Percentiles rank a stretch among this genome's conserved stretches.
Conservation (phyloP, 2,329 filamentous ascomycete species). For the Penicillium decumbens region DNA sequence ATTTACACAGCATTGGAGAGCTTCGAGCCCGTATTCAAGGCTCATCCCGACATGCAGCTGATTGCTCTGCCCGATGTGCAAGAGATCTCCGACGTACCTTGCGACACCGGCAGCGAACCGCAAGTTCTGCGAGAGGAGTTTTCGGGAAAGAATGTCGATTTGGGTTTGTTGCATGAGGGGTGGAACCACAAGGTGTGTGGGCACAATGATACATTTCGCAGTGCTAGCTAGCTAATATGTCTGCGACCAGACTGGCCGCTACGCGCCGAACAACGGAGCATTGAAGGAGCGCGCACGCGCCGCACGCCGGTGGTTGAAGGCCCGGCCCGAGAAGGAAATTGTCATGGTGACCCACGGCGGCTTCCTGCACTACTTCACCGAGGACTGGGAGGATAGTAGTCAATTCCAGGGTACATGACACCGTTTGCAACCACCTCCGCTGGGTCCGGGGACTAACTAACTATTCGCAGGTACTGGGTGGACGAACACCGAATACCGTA, state of each 20-base stretch:
- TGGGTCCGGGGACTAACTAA: neutral
- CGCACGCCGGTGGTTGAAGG: constrained; percentile 56
- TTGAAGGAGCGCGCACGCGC: constrained; percentile 59
- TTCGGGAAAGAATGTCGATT: constrained; percentile 57
- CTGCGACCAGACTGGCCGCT: constrained; percentile 36
- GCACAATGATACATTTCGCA: neutral
- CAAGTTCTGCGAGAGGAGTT: constrained; percentile 59
- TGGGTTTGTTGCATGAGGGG: constrained; percentile 55
- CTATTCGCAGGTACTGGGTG: constrained; percentile 60
- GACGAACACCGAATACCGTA: constrained; percentile 68
- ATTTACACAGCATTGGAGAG: constrained; percentile 69
- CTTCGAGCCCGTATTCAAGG: constrained; percentile 56
- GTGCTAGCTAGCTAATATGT: neutral
- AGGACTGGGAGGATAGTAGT: constrained; percentile 66
- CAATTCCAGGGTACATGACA: constrained; percentile 41
- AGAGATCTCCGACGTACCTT: constrained; percentile 69
- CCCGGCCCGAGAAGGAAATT: constrained; percentile 59
- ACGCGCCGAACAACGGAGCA: constrained; percentile 46
- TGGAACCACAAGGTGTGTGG: constrained; percentile 65
- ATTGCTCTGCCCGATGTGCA: constrained; percentile 70
- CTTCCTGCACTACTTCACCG: constrained; percentile 77
- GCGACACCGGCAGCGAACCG: constrained; percentile 65
- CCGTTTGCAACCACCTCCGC: neutral
- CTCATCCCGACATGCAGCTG: constrained; percentile 48
- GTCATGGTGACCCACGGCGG: constrained; percentile 77